phyloP scores from a whole-genome alignment of 1,284 basidiomycete species.

The Dichomitus squalens region DNA sequence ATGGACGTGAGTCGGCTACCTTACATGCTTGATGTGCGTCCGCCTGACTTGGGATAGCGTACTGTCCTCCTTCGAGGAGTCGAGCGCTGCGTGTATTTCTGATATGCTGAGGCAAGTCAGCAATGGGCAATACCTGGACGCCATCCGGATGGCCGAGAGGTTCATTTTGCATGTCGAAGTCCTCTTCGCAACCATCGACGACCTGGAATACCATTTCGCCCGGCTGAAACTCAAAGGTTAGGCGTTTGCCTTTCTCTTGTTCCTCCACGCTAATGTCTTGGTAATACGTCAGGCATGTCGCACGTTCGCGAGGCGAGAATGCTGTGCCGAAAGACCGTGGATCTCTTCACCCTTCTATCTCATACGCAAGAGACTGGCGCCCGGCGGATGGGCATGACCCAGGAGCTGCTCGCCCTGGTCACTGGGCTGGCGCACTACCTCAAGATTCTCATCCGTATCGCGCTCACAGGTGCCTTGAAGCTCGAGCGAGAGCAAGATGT shows the following conservation, averaged over 20 bases:
- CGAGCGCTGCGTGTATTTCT: constrained; percentile 98
- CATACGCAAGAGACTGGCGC: constrained; percentile 93
- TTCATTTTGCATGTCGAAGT: constrained; percentile 99
- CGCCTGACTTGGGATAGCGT: constrained; percentile 52
- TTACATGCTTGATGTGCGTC: background rate
- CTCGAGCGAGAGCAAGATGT: constrained; percentile 90
- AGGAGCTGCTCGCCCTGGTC: constrained; percentile 96
- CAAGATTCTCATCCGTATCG: constrained; percentile 98
- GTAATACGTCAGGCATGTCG: constrained; percentile 76
- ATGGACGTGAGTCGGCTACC: constrained; percentile 74
- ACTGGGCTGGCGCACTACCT: constrained; percentile 98
- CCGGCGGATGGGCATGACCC: constrained; percentile 92
- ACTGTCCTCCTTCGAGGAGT: constrained; percentile 97
- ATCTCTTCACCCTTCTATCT: constrained; percentile 96
- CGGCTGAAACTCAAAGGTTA: constrained; percentile 82
- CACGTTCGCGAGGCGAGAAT: constrained; percentile 98
- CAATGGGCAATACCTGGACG: constrained; percentile 94
- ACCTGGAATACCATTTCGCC: constrained; percentile 91
- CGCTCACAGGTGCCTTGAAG: constrained; percentile 93
- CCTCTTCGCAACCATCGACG: constrained; percentile 96
- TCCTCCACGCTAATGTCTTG: background rate
- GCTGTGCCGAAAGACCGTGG: constrained; percentile 98
- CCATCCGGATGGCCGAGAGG: constrained; percentile 97
- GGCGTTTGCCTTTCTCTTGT: constrained; percentile 25
- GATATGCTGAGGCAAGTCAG: constrained; percentile 99